Base-by-base conservation (phyloP, 139 green algal species). In the Dunaliella primolecta region DNA sequence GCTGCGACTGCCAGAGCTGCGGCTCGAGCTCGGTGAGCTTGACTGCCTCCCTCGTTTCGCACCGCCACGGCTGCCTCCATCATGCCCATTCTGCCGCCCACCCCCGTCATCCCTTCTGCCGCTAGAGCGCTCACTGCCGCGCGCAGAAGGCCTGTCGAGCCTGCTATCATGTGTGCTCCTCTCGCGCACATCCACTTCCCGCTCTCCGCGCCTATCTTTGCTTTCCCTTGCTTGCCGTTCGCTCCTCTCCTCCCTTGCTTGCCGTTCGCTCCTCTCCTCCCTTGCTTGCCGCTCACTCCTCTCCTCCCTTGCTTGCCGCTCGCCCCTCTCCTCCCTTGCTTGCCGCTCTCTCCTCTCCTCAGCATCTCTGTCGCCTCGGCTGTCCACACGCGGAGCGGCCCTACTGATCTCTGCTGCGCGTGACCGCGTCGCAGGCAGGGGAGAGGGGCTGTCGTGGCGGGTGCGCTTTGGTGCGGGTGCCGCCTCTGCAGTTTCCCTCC, bases 381-480 rank as follows among this genome's bases (percentile, higher is more conserved):
- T n/a, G n/a, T n/a, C n/a, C n/a, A n/a, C n/a, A n/a, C n/a, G n/a
- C n/a, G n/a, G n/a, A n/a, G n/a, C n/a, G n/a, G n/a, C n/a, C n/a
- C n/a, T n/a, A n/a, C n/a, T n/a, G n/a, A n/a, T n/a, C n/a, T n/a
- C n/a, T n/a, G n/a, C n/a, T n/a, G n/a, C n/a, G n/a, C n/a, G n/a
- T n/a, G n/a, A n/a, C n/a, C n/a, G n/a, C 75, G n/a, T 2, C 33
- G 29, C n/a, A 38, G 75, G n/a, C 1, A 11, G n/a, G 24, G 75
- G 75, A 1, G 32, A 32, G 24, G 30, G 75, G n/a, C 75, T 80
- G 75, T 80, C 75, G n/a, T 80, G 75, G 75, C 75, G 75, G 11
- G 36, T 32, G 7, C 75, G 75, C 75, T 80, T 80, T 2, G 75
- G n/a, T 80, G 75, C 75, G n/a, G n/a, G n/a, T n/a, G n/a, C n/a